These are phyloP conservation scores for Pistacia integerrima DNA, from an alignment of 345 rosid species.

Conservation along the genomic window DNA sequence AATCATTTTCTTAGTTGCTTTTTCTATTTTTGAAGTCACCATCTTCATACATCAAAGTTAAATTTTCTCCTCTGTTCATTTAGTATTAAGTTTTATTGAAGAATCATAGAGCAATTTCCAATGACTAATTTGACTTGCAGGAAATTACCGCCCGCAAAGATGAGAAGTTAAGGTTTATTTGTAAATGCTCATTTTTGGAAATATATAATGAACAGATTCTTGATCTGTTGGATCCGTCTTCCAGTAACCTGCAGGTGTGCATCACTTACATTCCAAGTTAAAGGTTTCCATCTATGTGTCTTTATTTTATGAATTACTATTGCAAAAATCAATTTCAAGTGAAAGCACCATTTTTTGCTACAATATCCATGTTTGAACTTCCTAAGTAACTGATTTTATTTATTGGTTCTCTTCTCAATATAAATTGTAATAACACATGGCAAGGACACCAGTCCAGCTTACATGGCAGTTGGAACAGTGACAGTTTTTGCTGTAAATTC, in stretches of 20 bases:
- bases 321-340: no score
- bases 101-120: conserved; percentile 5
- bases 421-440: no score
- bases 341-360: no score
- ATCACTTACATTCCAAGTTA: not conserved
- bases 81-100: not conserved
- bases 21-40: conserved; percentile 4
- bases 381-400: no score
- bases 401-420: no score
- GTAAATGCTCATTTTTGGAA: conserved; percentile 96
- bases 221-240: conserved; percentile 92
- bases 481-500: no score
- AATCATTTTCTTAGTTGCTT: conserved; percentile 1
- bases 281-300: not conserved
- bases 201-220: conserved; percentile 97
- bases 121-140: conserved; percentile 43
- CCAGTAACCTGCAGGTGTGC: conserved; percentile 78
- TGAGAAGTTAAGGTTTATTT: conserved; percentile 72
- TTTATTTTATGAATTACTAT: no score
- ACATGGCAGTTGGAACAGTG: no score
- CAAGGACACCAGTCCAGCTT: no score
- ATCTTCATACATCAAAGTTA: not conserved
- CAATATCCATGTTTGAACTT: no score
- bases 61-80: not conserved
- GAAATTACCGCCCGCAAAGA: conserved; percentile 85